Conservation (phyloP, 2,329 filamentous ascomycete species). For the Raffaelea ambrosiae region DNA sequence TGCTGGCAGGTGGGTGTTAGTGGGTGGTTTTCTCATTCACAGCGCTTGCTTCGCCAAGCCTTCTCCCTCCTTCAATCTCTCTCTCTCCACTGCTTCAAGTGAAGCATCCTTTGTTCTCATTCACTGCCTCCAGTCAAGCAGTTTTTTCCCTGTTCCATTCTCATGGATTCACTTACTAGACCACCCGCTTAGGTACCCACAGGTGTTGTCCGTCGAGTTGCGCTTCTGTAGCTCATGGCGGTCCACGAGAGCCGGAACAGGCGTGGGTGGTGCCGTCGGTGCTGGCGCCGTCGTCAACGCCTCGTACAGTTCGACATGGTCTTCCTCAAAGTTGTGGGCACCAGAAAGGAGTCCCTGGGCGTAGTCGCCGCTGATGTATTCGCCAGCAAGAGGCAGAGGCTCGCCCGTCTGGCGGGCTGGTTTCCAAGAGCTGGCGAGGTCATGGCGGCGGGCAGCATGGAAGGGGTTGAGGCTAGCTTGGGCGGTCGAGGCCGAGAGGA, state of each 20-base stretch:
- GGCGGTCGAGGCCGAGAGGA: neutral
- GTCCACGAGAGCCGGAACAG: slow-evolving; percentile 8
- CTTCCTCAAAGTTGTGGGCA: neutral
- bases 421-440: neutral
- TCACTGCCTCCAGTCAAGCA: too few relatives aligned
- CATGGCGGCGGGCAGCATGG: neutral
- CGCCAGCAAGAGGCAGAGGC: neutral
- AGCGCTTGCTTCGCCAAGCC: too few relatives aligned
- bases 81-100: too few relatives aligned
- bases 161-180: slow-evolving; percentile 16
- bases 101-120: too few relatives aligned
- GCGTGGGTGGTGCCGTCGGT: slow-evolving; percentile 12
- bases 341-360: neutral
- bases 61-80: too few relatives aligned
- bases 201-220: slow-evolving; percentile 19
- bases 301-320: neutral
- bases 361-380: neutral
- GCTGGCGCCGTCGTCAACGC: neutral
- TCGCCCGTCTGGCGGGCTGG: neutral
- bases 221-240: slow-evolving; percentile 14
- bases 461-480: neutral
- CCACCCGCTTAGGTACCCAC: slow-evolving; percentile 21
- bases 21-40: neutral
- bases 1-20: neutral
- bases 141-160: too few relatives aligned